Conservation (phyloP, 805 yeast species). For the Myxozyma kluyveri region DNA sequence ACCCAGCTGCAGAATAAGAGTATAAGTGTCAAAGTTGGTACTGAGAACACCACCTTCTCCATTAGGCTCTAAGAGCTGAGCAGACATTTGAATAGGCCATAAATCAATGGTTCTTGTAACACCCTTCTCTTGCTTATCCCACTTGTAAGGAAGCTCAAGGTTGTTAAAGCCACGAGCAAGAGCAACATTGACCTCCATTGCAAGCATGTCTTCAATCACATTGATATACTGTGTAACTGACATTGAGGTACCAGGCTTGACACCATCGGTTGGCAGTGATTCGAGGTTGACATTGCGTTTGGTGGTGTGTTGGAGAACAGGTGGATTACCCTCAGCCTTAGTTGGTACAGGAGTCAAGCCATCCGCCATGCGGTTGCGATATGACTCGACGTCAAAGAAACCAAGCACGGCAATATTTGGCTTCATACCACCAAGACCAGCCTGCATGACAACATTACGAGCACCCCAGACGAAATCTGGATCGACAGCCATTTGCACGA, state of each 20-base stretch:
- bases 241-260: constrained; percentile 67
- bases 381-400: constrained; percentile 55
- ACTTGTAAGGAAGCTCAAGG: constrained; percentile 56
- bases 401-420: constrained; percentile 95
- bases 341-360: constrained; percentile 15
- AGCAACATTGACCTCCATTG: constrained; percentile 88
- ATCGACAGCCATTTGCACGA: constrained; percentile 87
- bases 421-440: constrained; percentile 98
- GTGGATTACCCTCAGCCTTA: constrained; percentile 8
- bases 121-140: constrained; percentile 34
- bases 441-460: constrained; percentile 83
- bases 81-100: constrained; percentile 96
- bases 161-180: constrained; percentile 83
- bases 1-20: constrained; percentile 88
- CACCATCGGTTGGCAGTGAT: constrained; percentile 71
- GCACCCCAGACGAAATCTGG: constrained; percentile 93
- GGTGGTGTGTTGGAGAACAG: constrained; percentile 19
- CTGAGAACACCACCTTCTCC: constrained; percentile 69
- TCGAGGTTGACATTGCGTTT: constrained; percentile 39
- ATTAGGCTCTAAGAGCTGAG: constrained; percentile 62
- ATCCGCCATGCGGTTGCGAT: constrained; percentile 5
- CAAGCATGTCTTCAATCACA: constrained; percentile 80
- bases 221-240: constrained; percentile 85
- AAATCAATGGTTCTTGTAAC: constrained; percentile 64
- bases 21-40: constrained; percentile 93